Percentiles rank a stretch among this genome's conserved stretches.
phyloP scores from a whole-genome alignment of 2,329 filamentous ascomycete species.

The Colletotrichum sp. region DNA sequence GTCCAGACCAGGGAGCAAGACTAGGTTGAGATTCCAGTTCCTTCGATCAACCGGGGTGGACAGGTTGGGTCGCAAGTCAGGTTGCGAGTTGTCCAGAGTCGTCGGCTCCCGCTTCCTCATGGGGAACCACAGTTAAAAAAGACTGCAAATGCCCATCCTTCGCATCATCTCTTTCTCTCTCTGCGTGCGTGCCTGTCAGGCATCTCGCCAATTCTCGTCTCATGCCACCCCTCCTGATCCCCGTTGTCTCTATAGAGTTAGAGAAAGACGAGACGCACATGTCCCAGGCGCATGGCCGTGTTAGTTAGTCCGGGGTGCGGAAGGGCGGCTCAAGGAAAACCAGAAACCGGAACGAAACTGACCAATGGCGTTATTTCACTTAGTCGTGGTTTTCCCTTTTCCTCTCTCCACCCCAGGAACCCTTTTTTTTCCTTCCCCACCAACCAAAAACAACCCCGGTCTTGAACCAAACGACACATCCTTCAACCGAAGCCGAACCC shows the following conservation, averaged over 20 bases:
- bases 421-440: neutral
- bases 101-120: neutral
- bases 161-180: neutral
- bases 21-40: neutral
- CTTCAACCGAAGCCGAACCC: neutral
- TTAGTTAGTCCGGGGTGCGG: neutral
- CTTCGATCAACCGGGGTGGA: neutral
- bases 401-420: neutral
- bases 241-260: neutral
- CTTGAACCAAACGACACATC: neutral
- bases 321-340: neutral
- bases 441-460: neutral
- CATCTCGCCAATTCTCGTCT: neutral
- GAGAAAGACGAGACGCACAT: neutral
- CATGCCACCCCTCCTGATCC: neutral
- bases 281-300: neutral
- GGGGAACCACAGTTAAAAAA: neutral
- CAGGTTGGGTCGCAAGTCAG: neutral
- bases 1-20: neutral
- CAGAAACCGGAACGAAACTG: neutral
- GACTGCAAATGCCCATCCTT: neutral
- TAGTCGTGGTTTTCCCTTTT: neutral
- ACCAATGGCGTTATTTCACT: slow-evolving; percentile 14
- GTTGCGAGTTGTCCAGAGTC: neutral
- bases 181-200: neutral